Evolutionary conservation across 768 basidiomycete species (phyloP), one percentile per base, ranked within the genome.

Genomic region (Tricholoma sp.): DNA sequence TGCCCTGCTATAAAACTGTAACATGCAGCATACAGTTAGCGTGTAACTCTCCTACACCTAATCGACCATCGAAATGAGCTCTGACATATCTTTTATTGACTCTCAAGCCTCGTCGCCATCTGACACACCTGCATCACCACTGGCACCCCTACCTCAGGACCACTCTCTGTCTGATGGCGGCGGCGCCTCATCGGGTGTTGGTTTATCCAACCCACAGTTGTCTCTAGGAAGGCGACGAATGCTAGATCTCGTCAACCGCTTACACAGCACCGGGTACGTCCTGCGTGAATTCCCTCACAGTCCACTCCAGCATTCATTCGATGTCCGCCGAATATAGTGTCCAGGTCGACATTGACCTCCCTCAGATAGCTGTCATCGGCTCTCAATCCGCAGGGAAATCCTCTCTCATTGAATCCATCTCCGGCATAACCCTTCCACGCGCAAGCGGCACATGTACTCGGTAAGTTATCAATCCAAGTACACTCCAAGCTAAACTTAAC

Each of bases 301-400:
- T 24, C 24, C 24, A 24, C 2, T 24, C 1, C 4, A 24, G 4
- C 4, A 24, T 24, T 24, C 24, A 24, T 24, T 24, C 4, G 24
- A 41, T 41, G 39, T 41, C 20, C 42, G 42, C 9, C 10, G 1
- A n/a, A n/a, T 44, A 24, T 9, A 44, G 42, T 24, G 42, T 44
- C 0, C 82, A 88, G 58, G 72, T 79, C 15, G 85, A 90, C 52
- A 81, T 91, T 6, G 86, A 89, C 61, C 70, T 91, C 0, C 89
- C 89, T 0, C 80, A 83, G 58, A 88, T 91, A 31, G 84, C 82
- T 0, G 88, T 89, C 39, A 79, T 88, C 18, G 88, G 89, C 1
- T 79, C 76, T 2, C 89, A 91, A 59, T 86, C 83, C 45, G 86
- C 85, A 0, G 89, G 89, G 0, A 90, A 90, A 62, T 88, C 86